Percentiles rank a stretch among this genome's conserved stretches.
phyloP scores from a whole-genome alignment of 768 basidiomycete genomes.

The Albatrellus ellisii region DNA sequence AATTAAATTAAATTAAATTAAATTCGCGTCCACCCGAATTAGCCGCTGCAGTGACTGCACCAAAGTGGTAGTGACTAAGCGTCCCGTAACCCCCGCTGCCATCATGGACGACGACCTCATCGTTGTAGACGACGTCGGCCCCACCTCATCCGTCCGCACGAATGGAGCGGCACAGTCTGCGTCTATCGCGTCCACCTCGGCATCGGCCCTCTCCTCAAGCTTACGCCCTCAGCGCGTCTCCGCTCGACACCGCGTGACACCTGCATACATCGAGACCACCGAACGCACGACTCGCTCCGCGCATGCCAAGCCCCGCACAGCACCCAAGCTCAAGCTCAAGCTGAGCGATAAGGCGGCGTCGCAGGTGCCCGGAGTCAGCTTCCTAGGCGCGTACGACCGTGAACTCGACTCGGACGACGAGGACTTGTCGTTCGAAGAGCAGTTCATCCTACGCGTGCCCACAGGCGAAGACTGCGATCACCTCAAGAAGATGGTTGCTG shows the following conservation, averaged over 20 bases:
- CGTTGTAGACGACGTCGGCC: slow-evolving; percentile 44
- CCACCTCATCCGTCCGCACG: slow-evolving; percentile 26
- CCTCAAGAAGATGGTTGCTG: slow-evolving; percentile 68
- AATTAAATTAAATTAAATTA: too few species aligned
- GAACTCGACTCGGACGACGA: slow-evolving; percentile 95
- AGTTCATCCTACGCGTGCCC: slow-evolving; percentile 86
- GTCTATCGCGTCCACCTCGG: slow-evolving; percentile 1
- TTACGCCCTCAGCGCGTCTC: slow-evolving; percentile 12
- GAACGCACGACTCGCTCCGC: slow-evolving; percentile 22
- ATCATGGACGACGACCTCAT: slow-evolving; percentile 46
- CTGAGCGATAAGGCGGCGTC: slow-evolving; percentile 73
- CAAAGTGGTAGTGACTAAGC: too few species aligned
- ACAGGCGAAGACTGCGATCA: slow-evolving; percentile 72
- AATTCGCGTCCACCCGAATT: too few species aligned
- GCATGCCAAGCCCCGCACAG: slow-evolving; percentile 31
- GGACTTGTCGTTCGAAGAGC: slow-evolving; percentile 92
- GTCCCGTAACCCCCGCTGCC: too few species aligned
- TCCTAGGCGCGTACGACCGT: slow-evolving; percentile 83
- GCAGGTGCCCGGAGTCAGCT: slow-evolving; percentile 76
- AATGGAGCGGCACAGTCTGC: slow-evolving; percentile 17
- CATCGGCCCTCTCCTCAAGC: slow-evolving; percentile 9
- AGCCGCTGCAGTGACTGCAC: too few species aligned
- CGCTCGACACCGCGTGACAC: slow-evolving; percentile 16
- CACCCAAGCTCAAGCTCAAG: slow-evolving; percentile 79
- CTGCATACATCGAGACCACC: slow-evolving; percentile 7